Evolutionary conservation across 2,329 filamentous ascomycete species (phyloP), one percentile per base, ranked within the genome.

Genomic region (Aspergillus fumigatus): DNA sequence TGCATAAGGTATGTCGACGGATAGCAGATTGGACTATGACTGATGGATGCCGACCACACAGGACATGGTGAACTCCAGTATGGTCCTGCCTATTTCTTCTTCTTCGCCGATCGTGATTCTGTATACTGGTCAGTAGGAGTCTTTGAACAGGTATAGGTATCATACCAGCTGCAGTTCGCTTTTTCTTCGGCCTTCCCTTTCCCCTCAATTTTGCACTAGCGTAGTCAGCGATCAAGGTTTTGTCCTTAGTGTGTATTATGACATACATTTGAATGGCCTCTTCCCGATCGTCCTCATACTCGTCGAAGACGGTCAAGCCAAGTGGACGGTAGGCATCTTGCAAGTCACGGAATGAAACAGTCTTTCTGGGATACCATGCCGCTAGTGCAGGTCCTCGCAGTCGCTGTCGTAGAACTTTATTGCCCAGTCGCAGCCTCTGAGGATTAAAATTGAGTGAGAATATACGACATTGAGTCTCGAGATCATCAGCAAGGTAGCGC

Each of bases 361-460:
- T 79, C 59, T 82, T 88, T 62, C 87, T 85, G 1, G 94, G 94
- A 73, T 99, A 99, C 81, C 97, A 99, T 56, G 90, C 82, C 41
- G 87, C 88, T 62, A 97, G 77, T 0, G 88, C 79, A 29, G 92
- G 90, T n/a, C 94, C 94, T 69, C 84, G 86, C 61, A 97, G 80
- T 69, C 92, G 86, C 74, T 97, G 89, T 69, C 92, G 90, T 58
- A 99, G 82, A 72, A 99, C 82, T 76, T 94, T 96, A 79, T 94
- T 97, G 69, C 94, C 94, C 65, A 90, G 85, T 60, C 94, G 90
- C 59, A 88, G 75, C 65, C 86, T 80, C 54, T 90, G 82, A 26
- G 94, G 94, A 77, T 99, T 99, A 81, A 87, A 97, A 53, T 88
- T 92, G 51, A 89, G 90, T 69, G 87, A 88, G 81, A 97, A 99